Evolutionary conservation across 345 rosid species (phyloP), one percentile per base, ranked within the genome.

Genomic region (Nasturtium officinale): DNA sequence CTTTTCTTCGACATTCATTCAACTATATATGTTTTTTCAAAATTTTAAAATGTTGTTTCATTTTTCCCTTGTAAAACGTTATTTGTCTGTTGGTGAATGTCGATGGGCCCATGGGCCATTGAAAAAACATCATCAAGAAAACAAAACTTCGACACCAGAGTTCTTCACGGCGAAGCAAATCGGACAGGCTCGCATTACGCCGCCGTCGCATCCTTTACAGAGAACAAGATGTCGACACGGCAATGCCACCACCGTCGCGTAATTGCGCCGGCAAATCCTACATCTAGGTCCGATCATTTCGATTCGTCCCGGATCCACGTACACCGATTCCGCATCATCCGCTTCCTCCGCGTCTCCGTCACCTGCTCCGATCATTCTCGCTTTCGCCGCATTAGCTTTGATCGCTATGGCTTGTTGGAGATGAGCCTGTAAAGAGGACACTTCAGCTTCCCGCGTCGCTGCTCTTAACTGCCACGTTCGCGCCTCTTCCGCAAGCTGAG

Each of bases 391-490:
- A 0, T 0, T 33, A 16, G 16, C 37, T 65, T 83, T 75, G 74
- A 83, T 35, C 5, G 51, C 6, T 25, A 83, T 78, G 9, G 87
- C 92, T 74, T 86, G 89, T 62, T 89, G 96, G 43, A 91, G 82
- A 64, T 87, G 96, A 33, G 84, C 87, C 72, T 91, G 89, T 42
- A 91, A 62, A 7, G 88, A 73, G 0, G 90, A 89, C n/a, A 87
- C 91, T 9, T 87, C 74, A 0, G 86, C 85, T 79, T 89, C 96
- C 69, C 82, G 85, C 13, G 88, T 86, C 66, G 85, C 54, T n/a
- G 90, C 96, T 81, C 82, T 85, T 5, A 90, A 90, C 71, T 89
- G 90, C 97, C 97, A 91, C 12, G 77, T 85, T 75, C 86, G 92
- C 11, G 89, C 86, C 77, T 87, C 95, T 28, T 78, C 77, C 58